phyloP scores from a whole-genome alignment of 106 monocot genomes.

The Phalaenopsis aphrodite region DNA sequence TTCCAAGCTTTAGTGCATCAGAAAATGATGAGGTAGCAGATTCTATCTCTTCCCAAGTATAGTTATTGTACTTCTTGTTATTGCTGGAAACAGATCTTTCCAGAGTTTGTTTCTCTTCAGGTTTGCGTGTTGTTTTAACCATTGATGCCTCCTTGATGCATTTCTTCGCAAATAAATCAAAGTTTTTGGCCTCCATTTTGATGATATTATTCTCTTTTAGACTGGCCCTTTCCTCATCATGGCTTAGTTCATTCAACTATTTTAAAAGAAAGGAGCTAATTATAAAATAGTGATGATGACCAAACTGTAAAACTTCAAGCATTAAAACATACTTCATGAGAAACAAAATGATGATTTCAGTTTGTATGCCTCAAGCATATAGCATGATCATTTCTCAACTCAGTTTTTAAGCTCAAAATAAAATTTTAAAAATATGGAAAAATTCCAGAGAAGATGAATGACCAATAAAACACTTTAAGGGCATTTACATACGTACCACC shows the following conservation, averaged over 20 bases:
- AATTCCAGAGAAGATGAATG: not conserved
- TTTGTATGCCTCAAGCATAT: constrained; percentile 17
- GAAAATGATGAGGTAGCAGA: constrained; percentile 67
- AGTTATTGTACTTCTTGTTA: constrained; percentile 30
- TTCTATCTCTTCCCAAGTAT: constrained; percentile 71
- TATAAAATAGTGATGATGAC: not conserved
- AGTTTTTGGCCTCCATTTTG: not conserved
- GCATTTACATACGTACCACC: too few species aligned
- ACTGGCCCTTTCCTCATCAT: too few species aligned
- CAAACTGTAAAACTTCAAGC: not conserved
- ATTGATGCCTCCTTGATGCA: constrained; percentile 31
- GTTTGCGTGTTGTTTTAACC: constrained; percentile 22
- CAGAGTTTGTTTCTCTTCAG: constrained; percentile 30
- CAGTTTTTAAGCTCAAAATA: constrained; percentile 24
- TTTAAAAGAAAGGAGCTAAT: not conserved
- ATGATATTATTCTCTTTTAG: too few species aligned
- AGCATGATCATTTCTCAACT: constrained; percentile 27
- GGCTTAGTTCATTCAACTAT: too few species aligned
- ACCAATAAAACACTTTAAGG: not conserved
- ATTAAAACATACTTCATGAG: constrained; percentile 7
- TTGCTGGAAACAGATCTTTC: constrained; percentile 11
- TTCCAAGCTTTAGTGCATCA: constrained; percentile 2
- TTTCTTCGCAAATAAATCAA: constrained; percentile 23
- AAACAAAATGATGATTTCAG: constrained; percentile 25
- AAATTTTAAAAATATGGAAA: constrained; percentile 17